Evolutionary conservation across 106 monocot species (phyloP).

Genomic region (Dioscorea zingiberensis): DNA sequence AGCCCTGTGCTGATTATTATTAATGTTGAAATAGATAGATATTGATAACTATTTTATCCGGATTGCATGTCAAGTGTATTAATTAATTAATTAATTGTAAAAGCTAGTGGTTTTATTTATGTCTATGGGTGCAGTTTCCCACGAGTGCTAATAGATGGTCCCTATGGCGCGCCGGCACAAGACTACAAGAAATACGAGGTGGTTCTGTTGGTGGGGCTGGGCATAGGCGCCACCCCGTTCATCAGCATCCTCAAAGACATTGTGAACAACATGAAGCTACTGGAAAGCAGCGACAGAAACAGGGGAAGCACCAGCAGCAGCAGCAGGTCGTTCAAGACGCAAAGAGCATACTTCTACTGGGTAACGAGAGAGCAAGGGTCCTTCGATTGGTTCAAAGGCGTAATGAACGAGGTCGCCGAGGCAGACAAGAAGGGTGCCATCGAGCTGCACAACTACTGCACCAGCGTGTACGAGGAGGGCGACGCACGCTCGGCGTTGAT

Average conservation of each 20-base stretch:
- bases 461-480: slow-evolving; percentile 97
- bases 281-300: slow-evolving; percentile 14
- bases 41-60: no score
- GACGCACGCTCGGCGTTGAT: slow-evolving; percentile 87
- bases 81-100: no score
- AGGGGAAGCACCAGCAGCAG: background rate
- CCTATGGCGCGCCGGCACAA: slow-evolving; percentile 94
- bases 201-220: slow-evolving; percentile 82
- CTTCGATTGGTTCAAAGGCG: slow-evolving; percentile 95
- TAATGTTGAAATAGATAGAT: no score
- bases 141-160: slow-evolving; percentile 73
- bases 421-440: slow-evolving; percentile 54
- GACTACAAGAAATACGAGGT: slow-evolving; percentile 96
- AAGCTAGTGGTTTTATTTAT: no score
- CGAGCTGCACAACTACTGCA: slow-evolving; percentile 93
- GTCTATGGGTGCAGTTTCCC: slow-evolving; percentile 44
- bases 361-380: slow-evolving; percentile 86
- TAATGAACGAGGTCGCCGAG: slow-evolving; percentile 97
- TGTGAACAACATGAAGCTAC: slow-evolving; percentile 66
- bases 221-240: slow-evolving; percentile 91
- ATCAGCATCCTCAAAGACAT: slow-evolving; percentile 93
- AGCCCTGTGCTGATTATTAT: no score
- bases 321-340: slow-evolving; percentile 35
- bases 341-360: slow-evolving; percentile 90
- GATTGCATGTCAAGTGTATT: no score